A percentile compares a stretch with the other conserved stretches of the same genome.
Evolutionary conservation across 2,329 filamentous ascomycete genomes (phyloP).

Genomic region (Fonsecaea multimorphosa): DNA sequence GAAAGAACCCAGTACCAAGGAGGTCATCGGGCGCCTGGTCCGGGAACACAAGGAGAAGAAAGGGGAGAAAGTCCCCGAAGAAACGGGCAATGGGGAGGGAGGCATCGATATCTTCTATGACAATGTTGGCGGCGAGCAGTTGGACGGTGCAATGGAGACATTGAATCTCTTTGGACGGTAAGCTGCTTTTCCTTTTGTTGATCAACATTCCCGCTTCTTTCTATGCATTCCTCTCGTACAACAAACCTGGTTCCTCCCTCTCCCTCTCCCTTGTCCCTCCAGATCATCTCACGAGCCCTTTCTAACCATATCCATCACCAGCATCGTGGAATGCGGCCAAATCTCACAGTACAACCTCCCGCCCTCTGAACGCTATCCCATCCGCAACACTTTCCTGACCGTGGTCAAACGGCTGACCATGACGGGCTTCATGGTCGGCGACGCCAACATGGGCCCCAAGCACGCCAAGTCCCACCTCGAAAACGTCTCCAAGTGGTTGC

Average conservation of each 20-base stretch:
- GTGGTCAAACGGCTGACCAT: slow-evolving; percentile 71
- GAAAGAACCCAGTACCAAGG: slow-evolving; percentile 69
- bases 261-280: not conserved
- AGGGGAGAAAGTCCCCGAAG: slow-evolving; percentile 68
- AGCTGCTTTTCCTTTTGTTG: not conserved
- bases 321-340: slow-evolving; percentile 43
- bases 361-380: slow-evolving; percentile 64
- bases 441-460: slow-evolving; percentile 68
- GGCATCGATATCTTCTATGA: slow-evolving; percentile 86
- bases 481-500: slow-evolving; percentile 76
- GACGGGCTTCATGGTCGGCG: slow-evolving; percentile 76
- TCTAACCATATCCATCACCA: slow-evolving; percentile 4
- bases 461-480: slow-evolving; percentile 75
- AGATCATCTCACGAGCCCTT: not conserved
- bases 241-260: no score
- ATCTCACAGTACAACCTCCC: slow-evolving; percentile 77
- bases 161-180: slow-evolving; percentile 69
- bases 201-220: no score
- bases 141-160: slow-evolving; percentile 62
- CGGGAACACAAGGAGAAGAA: slow-evolving; percentile 64
- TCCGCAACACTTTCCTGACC: slow-evolving; percentile 69
- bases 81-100: slow-evolving; percentile 72
- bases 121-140: slow-evolving; percentile 73
- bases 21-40: slow-evolving; percentile 72
- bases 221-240: not conserved